These are phyloP conservation scores for Hirschioporus abietinus DNA, from an alignment of 768 basidiomycete species.

Conservation along the genomic window DNA sequence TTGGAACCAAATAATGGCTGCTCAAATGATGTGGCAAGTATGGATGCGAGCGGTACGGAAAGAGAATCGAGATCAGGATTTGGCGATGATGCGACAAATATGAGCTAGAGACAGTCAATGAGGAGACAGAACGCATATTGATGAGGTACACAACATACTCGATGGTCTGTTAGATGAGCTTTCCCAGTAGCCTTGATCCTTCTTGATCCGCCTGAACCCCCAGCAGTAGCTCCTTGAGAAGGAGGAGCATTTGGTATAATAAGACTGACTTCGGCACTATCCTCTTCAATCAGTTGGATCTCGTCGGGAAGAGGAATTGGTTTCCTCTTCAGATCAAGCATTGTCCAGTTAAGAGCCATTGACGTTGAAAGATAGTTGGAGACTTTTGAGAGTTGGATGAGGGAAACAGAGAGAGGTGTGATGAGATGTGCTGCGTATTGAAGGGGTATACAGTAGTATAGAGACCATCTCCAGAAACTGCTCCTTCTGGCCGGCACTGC, in stretches of 20 bases:
- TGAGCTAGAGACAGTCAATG: conserved; percentile 39
- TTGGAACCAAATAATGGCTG: conserved; percentile 72
- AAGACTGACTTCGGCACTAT: conserved; percentile 56
- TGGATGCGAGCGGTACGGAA: conserved; percentile 54
- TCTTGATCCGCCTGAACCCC: conserved; percentile 49
- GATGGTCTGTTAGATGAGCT: conserved; percentile 64
- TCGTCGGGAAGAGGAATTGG: conserved; percentile 66
- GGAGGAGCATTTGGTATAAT: conserved; percentile 52
- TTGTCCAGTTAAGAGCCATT: conserved; percentile 83
- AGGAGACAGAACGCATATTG: conserved; percentile 1
- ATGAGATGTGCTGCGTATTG: background rate
- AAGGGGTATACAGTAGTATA: no score
- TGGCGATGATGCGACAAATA: conserved; percentile 37
- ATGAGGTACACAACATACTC: conserved; percentile 39
- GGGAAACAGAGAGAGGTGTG: no score
- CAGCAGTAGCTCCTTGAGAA: conserved; percentile 32
- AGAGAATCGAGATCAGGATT: conserved; percentile 35
- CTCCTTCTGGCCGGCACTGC: background rate
- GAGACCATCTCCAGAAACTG: background rate
- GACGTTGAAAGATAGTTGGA: background rate
- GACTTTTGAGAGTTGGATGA: background rate
- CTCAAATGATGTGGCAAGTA: conserved; percentile 66
- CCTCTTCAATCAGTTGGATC: conserved; percentile 47
- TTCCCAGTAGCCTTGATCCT: conserved; percentile 56
- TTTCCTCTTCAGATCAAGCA: conserved; percentile 50